These are phyloP conservation scores for Graphiopsis chlorocephala DNA, from an alignment of 2,329 filamentous ascomycete species.

Conservation along the genomic window DNA sequence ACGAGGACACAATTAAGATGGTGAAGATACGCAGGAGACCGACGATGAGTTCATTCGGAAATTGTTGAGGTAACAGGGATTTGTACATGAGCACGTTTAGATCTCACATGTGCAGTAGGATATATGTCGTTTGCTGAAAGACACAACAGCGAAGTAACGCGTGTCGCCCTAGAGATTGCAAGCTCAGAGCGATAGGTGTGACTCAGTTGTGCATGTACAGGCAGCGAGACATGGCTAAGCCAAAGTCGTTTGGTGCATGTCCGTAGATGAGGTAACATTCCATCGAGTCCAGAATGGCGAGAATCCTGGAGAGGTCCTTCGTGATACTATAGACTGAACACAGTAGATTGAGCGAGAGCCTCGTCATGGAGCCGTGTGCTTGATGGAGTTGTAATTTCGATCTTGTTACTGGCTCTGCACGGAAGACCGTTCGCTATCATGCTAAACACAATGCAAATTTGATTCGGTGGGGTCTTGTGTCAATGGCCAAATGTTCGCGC, in stretches of 20 bases:
- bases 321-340: background rate
- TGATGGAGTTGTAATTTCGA: background rate
- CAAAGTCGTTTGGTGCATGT: too few species aligned
- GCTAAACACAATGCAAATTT: background rate
- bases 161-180: background rate
- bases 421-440: background rate
- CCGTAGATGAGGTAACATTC: background rate
- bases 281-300: background rate
- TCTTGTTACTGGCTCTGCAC: background rate
- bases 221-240: background rate
- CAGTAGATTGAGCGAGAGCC: background rate
- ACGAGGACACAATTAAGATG: background rate
- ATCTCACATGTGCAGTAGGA: background rate
- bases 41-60: too few species aligned
- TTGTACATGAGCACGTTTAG: background rate
- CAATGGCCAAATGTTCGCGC: background rate
- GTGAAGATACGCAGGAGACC: too few species aligned
- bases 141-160: background rate
- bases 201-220: background rate
- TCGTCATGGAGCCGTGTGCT: background rate
- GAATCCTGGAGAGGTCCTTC: background rate
- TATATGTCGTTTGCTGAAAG: background rate
- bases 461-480: background rate
- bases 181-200: background rate
- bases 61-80: background rate